Evolutionary conservation across 257 asterid species (phyloP), one percentile per base, ranked within the genome.

Genomic region (Gynochthodes officinalis): DNA sequence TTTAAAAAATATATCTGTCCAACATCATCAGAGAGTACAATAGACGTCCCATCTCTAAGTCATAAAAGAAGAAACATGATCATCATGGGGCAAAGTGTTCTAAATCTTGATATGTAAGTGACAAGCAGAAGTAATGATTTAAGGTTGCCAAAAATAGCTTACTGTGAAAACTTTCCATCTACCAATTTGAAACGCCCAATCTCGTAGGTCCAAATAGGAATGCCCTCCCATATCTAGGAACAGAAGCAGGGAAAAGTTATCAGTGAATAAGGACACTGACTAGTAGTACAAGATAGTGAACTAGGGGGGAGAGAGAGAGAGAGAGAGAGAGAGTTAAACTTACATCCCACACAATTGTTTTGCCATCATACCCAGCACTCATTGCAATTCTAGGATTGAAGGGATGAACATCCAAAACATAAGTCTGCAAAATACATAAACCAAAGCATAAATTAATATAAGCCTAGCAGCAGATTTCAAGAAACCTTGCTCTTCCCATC

Each of bases 331-430:
- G 73, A 75, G 73, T 73, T 62, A 74, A 72, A 87, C 98, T 90
- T 81, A 95, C 99, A 84, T 95, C 99, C 99, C 99, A 95, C 76
- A 95, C 70, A 80, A 95, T 91, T 67, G 99, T 87, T 81, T 92
- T 90, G 81, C 99, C 99, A 84, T 95, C 99, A 83, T 95, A 95
- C 73, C 99, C 99, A 82, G 99, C 98, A 77, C 98, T 95, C 99
- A 95, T 89, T 37, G 99, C 99, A 73, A 95, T 88, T 82, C 99
- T 85, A 69, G 99, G 99, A 81, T 91, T 90, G 75, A 95, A 95
- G 75, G 99, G 99, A 88, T 95, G 98, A 82, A 95, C 96, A 64
- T 95, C 99, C 90, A 95, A 75, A 69, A 95, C 99, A 83, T 95
- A 95, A 52, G 99, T 90, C 99, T 94, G 87, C 32, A 82, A 77